Percentiles rank a stretch among this genome's conserved stretches.
These are phyloP conservation scores for Chrysanthemum makinoi DNA, from an alignment of 129 eudicot species.

Conservation along the genomic window DNA sequence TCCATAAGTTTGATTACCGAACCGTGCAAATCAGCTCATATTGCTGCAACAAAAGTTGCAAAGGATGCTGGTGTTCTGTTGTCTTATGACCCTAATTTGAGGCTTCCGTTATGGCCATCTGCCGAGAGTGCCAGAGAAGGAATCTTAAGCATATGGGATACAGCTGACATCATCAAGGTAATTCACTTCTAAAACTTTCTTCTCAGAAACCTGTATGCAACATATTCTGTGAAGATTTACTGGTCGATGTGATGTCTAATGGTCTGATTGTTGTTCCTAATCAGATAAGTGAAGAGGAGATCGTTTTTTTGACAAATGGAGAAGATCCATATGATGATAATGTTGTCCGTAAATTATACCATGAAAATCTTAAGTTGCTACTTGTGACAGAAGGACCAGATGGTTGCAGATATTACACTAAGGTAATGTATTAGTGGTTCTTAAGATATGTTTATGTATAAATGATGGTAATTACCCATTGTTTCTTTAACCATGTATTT, in stretches of 20 bases:
- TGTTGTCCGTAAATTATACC: conserved; percentile 93
- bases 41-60: conserved; percentile 92
- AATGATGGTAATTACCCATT: background rate
- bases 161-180: conserved; percentile 95
- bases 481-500: conserved; percentile 5
- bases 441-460: background rate
- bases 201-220: background rate
- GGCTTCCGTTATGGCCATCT: conserved; percentile 99
- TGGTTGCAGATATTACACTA: conserved; percentile 95
- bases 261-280: conserved; percentile 16
- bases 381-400: conserved; percentile 99
- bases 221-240: background rate
- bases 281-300: conserved; percentile 95
- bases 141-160: conserved; percentile 95
- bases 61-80: conserved; percentile 90
- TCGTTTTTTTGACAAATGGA: conserved; percentile 74
- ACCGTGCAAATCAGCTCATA: conserved; percentile 96
- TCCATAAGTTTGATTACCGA: conserved; percentile 97
- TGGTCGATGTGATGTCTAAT: background rate
- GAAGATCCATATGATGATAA: conserved; percentile 91
- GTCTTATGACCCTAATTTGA: conserved; percentile 93
- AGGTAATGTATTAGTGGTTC: conserved; percentile 42
- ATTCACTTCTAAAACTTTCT: background rate
- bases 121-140: conserved; percentile 94
- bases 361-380: conserved; percentile 75